Conservation (phyloP, 1,139 yeast genomes). For the Pichia sp. region DNA sequence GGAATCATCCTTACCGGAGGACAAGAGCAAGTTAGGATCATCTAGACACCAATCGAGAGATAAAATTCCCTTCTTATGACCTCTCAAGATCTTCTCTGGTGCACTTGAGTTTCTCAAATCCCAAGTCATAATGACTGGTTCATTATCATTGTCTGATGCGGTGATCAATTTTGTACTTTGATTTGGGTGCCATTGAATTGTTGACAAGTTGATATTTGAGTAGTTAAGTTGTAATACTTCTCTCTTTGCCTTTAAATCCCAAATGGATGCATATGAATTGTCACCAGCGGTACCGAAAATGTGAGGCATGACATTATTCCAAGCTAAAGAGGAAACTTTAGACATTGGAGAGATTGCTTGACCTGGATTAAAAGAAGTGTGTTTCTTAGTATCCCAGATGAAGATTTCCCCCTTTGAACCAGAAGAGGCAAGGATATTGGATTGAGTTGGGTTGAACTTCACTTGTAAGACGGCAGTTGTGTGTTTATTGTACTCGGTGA, state of each 20-base stretch:
- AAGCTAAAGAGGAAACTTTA: conserved; percentile 74
- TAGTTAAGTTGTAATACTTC: conserved; percentile 82
- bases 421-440: conserved; percentile 74
- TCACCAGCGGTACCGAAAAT: conserved; percentile 86
- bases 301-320: conserved; percentile 84
- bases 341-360: conserved; percentile 76
- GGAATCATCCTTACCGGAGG: conserved; percentile 88
- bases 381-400: conserved; percentile 78
- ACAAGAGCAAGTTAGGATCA: conserved; percentile 70
- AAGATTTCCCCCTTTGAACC: conserved; percentile 82
- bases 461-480: conserved; percentile 66
- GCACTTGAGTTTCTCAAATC: conserved; percentile 89
- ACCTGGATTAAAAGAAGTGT: conserved; percentile 67
- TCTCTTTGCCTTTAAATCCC: conserved; percentile 85
- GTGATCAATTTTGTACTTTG: conserved; percentile 84
- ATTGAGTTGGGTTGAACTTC: conserved; percentile 70
- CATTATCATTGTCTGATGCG: conserved; percentile 74
- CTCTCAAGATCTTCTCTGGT: conserved; percentile 69
- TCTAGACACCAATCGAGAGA: conserved; percentile 91
- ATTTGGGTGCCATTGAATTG: conserved; percentile 77
- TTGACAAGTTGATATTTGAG: conserved; percentile 57
- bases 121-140: conserved; percentile 85
- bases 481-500: conserved; percentile 51
- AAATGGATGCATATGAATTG: conserved; percentile 80
- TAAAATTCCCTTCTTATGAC: conserved; percentile 83